Percentiles rank a stretch among this genome's conserved stretches.
phyloP scores from a whole-genome alignment of 768 basidiomycete species.

The Crassisporium funariophilum region DNA sequence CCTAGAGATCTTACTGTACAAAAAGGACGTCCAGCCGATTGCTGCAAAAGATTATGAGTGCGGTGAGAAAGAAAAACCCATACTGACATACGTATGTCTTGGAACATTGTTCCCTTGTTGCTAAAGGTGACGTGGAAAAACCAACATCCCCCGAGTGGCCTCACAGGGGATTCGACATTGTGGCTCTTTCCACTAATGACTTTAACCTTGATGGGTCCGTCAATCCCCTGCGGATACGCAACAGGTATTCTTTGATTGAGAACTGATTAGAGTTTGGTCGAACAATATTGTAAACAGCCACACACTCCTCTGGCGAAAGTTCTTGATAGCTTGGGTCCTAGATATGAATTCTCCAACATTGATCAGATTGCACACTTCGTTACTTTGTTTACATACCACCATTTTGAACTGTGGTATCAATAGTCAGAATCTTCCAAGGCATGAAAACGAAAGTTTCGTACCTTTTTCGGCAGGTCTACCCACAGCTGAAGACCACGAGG shows the following conservation, averaged over 20 bases:
- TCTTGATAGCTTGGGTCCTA: conserved; percentile 86
- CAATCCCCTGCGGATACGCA: conserved; percentile 69
- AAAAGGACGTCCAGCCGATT: conserved; percentile 86
- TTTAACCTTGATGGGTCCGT: conserved; percentile 71
- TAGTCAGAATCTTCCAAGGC: too few relatives aligned
- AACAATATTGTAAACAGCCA: conserved; percentile 5
- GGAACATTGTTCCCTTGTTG: conserved; percentile 69
- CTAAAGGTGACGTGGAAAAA: conserved; percentile 80
- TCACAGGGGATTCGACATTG: conserved; percentile 84
- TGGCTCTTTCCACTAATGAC: conserved; percentile 91
- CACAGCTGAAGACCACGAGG: conserved; percentile 88
- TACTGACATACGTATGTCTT: conserved; percentile 69
- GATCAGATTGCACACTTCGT: background rate
- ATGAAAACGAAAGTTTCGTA: too few relatives aligned
- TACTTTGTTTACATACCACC: conserved; percentile 42
- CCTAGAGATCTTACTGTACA: conserved; percentile 84
- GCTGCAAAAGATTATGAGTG: conserved; percentile 40
- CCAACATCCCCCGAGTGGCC: conserved; percentile 93
- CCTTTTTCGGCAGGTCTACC: conserved; percentile 78
- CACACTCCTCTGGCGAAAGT: conserved; percentile 62
- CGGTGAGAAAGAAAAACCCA: conserved; percentile 1
- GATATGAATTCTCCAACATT: background rate
- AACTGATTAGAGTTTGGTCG: background rate
- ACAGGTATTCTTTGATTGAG: conserved; percentile 57
- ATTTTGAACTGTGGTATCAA: conserved; percentile 65